These are phyloP conservation scores for Stephania cephalantha DNA, from an alignment of 164 flowering plant genomes.

Conservation along the genomic window DNA sequence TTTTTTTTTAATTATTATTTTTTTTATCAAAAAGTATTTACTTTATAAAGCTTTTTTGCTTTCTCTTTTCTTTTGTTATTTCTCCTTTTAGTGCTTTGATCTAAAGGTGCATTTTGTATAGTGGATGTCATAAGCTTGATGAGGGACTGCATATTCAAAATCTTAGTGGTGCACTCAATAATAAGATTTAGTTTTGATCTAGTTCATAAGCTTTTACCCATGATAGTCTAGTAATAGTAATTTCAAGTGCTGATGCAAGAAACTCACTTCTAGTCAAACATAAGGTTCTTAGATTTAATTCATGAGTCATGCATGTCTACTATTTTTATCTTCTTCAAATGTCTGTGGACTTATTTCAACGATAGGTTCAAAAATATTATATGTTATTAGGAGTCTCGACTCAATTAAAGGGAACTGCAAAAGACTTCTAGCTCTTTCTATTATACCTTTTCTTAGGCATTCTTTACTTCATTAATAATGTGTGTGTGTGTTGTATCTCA, in stretches of 20 bases:
- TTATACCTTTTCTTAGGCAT: too few species aligned
- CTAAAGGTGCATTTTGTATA: neutral
- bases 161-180: neutral
- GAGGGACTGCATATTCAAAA: neutral
- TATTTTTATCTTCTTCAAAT: neutral
- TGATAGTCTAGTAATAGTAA: neutral
- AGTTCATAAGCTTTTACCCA: neutral
- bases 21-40: neutral
- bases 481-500: too few species aligned
- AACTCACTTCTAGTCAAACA: neutral
- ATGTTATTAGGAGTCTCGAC: neutral
- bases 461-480: too few species aligned
- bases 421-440: too few species aligned
- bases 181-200: neutral
- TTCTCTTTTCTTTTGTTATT: neutral
- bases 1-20: neutral
- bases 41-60: neutral
- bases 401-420: neutral
- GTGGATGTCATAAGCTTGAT: neutral
- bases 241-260: neutral
- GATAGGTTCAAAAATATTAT: neutral
- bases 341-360: neutral
- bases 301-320: neutral
- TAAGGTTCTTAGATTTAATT: neutral
- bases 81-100: neutral